Percentiles rank a stretch among this genome's conserved stretches.
Conservation (phyloP, 2,329 filamentous ascomycete species). For the Scopulariopsis brevicaulis region DNA sequence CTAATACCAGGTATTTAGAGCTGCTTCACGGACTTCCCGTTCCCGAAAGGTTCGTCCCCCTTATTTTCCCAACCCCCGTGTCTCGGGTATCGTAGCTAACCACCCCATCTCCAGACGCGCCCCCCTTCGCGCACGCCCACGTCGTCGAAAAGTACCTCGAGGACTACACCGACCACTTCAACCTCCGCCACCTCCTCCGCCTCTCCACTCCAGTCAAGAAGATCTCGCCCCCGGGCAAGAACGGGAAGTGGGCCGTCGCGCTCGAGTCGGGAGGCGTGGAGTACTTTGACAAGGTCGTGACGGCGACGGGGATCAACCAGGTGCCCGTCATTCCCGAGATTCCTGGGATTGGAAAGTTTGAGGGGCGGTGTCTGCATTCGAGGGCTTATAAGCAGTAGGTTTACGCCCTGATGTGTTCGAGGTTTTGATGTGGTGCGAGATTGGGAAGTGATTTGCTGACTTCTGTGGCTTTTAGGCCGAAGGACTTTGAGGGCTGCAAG, state of each 20-base stretch:
- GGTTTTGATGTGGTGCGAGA: no score
- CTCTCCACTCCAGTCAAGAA: constrained; percentile 12
- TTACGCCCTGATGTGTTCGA: neutral
- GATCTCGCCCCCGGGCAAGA: constrained; percentile 10
- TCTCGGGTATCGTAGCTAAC: neutral
- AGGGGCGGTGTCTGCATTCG: constrained; percentile 25
- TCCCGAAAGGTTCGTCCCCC: constrained; percentile 9
- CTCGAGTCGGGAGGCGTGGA: constrained; percentile 3
- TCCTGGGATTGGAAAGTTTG: constrained; percentile 21
- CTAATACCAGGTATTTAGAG: constrained; percentile 11
- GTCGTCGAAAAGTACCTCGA: constrained; percentile 19
- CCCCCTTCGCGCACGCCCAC: constrained; percentile 12
- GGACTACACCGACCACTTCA: constrained; percentile 19
- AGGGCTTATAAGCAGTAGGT: constrained; percentile 20
- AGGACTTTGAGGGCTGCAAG: constrained; percentile 24
- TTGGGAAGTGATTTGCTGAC: neutral
- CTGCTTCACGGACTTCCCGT: constrained; percentile 23
- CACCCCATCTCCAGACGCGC: constrained; percentile 6
- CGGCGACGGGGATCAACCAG: constrained; percentile 21
- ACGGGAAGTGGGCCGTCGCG: constrained; percentile 15
- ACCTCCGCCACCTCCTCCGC: constrained; percentile 12
- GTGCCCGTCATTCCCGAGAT: constrained; percentile 22
- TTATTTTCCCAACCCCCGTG: neutral
- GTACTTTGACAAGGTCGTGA: constrained; percentile 23
- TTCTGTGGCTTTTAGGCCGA: constrained; percentile 8